phyloP scores from a whole-genome alignment of 371 early-diverging fungal genomes.

The Mucor lusitanicus region DNA sequence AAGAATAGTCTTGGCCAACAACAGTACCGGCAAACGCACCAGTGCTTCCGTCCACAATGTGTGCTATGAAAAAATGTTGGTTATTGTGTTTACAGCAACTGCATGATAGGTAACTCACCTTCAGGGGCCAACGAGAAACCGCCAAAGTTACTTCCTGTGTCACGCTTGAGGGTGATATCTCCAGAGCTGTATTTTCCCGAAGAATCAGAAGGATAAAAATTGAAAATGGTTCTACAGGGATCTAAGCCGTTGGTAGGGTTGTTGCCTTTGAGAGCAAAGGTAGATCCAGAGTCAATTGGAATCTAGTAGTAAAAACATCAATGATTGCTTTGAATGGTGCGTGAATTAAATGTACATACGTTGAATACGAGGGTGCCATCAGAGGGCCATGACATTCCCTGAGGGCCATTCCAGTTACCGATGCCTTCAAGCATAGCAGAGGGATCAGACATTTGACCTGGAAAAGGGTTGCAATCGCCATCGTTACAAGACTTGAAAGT shows the following conservation, averaged over 20 bases:
- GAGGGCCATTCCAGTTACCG: constrained; percentile 24
- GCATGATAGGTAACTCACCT: constrained; percentile 7
- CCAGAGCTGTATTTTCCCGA: constrained; percentile 9
- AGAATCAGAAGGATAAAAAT: constrained; percentile 26
- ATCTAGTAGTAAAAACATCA: constrained; percentile 12
- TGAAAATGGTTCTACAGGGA: constrained; percentile 15
- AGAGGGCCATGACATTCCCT: neutral
- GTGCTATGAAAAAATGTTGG: neutral
- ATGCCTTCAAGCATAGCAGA: constrained; percentile 8
- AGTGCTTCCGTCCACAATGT: constrained; percentile 8
- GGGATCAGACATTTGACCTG: constrained; percentile 1
- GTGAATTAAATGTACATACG: neutral
- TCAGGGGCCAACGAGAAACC: constrained; percentile 25
- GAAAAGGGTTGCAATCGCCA: neutral
- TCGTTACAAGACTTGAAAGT: neutral
- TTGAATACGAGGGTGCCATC: constrained; percentile 20
- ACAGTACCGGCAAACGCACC: neutral
- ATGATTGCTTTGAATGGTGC: neutral
- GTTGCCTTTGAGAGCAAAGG: constrained; percentile 8
- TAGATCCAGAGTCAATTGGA: constrained; percentile 17
- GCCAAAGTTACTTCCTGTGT: constrained; percentile 20
- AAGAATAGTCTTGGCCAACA: neutral
- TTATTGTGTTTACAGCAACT: neutral
- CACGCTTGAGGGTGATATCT: constrained; percentile 9
- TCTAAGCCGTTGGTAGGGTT: constrained; percentile 11